Evolutionary conservation across 352 stramenopile species (phyloP), one percentile per base, ranked within the genome.

Genomic region (Pythium insidiosum): DNA sequence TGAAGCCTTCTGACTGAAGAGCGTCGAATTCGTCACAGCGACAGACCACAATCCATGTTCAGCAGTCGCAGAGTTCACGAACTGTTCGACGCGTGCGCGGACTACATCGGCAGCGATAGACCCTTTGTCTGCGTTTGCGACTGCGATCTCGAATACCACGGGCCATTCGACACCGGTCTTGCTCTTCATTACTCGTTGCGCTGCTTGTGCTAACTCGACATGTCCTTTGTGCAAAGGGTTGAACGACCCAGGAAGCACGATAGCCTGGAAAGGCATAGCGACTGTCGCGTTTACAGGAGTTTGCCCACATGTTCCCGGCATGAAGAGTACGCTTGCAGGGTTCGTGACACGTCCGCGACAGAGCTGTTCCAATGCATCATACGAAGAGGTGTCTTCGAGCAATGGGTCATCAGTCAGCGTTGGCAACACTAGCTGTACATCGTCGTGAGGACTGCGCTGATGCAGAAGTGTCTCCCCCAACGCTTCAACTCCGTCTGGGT

Each of bases 1-100:
- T 1, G 68, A 50, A 3, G 88, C 69, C 58, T 97, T 96, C 15
- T 92, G 59, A 1, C 66, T 53, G 24, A 96, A 96, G 1, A 94
- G 57, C 22, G 67, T 69, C 6, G 74, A 66, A 34, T 85, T 86
- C 13, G 87, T 94, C 30, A 95, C 61, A 1, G 88, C 37, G 12
- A 95, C 73, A 0, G 78, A 71, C 69, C 68, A 88, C 12, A 30
- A 40, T 29, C 53, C 73, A 12, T 18, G 1, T 3, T 5, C 19
- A 4, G 5, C 26, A 24, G 19, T 16, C 13, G 6, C 19, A n/a
- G n/a, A n/a, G 2, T 50, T 36, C 31, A 28, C 9, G 21, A 92
- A 90, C 53, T 92, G 77, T 7, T 30, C 35, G 9, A 92, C 56
- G 11, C 82, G 71, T 19, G 50, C 15, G 15, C 51, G 29, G 1